A percentile compares a stretch with the other conserved stretches of the same genome.
These are phyloP conservation scores for Psilocybe subaeruginosa DNA, from an alignment of 768 basidiomycete species.

Conservation along the genomic window DNA sequence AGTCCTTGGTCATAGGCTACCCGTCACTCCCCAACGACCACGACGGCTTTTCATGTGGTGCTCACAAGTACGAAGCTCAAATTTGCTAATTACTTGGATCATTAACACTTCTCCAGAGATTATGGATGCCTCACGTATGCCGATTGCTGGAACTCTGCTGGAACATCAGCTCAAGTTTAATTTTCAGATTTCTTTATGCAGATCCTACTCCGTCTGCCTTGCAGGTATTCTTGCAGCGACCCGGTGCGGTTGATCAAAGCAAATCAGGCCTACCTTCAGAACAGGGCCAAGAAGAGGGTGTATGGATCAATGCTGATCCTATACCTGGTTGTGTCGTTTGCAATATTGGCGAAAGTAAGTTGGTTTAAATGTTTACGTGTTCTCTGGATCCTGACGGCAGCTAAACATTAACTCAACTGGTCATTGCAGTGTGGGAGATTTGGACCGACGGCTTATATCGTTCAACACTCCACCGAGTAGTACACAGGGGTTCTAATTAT, in stretches of 20 bases:
- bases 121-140: slow-evolving; percentile 89
- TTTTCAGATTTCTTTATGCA: slow-evolving; percentile 77
- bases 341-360: slow-evolving; percentile 89
- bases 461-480: slow-evolving; percentile 88
- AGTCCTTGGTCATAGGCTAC: slow-evolving; percentile 56
- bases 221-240: slow-evolving; percentile 71
- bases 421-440: slow-evolving; percentile 79
- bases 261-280: slow-evolving; percentile 47
- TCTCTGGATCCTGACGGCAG: neutral
- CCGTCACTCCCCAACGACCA: slow-evolving; percentile 81
- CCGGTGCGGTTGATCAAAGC: slow-evolving; percentile 32
- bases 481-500: slow-evolving; percentile 78
- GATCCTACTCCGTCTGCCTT: slow-evolving; percentile 81
- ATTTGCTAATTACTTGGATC: neutral
- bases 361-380: neutral
- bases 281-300: slow-evolving; percentile 57
- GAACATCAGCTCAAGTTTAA: neutral
- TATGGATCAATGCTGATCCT: slow-evolving; percentile 88
- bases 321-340: slow-evolving; percentile 84
- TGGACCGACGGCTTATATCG: slow-evolving; percentile 88
- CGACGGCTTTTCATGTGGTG: slow-evolving; percentile 88
- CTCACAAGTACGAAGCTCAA: slow-evolving; percentile 66
- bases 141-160: neutral
- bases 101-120: slow-evolving; percentile 51
- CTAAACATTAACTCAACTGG: neutral